Evolutionary conservation across 2,329 filamentous ascomycete species (phyloP), one percentile per base, ranked within the genome.

Genomic region (Graphiopsis chlorocephala): DNA sequence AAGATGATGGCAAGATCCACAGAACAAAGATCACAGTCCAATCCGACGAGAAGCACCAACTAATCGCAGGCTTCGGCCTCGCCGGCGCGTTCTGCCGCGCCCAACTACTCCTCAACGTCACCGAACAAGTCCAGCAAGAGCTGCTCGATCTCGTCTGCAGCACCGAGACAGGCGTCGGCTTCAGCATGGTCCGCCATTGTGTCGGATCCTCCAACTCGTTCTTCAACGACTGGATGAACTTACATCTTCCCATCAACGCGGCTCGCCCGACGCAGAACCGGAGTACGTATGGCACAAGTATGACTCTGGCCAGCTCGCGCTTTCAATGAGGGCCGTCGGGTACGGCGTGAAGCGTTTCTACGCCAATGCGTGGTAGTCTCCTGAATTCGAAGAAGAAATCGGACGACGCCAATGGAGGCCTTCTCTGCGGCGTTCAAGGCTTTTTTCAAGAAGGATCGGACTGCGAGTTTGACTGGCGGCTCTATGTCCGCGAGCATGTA

Each of bases 141-240:
- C 76, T 75, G 0, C 75, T 83, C 1, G 80, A 84, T 64, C 72
- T 78, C 33, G 72, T 84, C 2, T 83, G 82, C 69, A 82, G 80
- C 69, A 79, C 72, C 70, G 77, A 75, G 1, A 77, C 72, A 0
- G 81, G 82, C 3, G 81, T 81, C 1, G 82, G 82, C 0, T 74
- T 84, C 57, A 79, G 78, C 8, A 83, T 84, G 66, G 73, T 84
- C 28, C 79, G 82, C 6, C 83, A 83, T 66, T 75, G 80, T 1
- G 80, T 84, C 55, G 81, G 79, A 5, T 74, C 79, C 47, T 52
- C 45, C 28, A 53, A 42, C 29, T 26, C 29, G 7, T 38, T 20
- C 23, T 26, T 2, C 78, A 83, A 83, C 28, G 55, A 59, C 45
- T 47, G 25, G 35, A 62, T 50, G 26, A 50, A 62, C 17, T 26